Conservation (phyloP, 1,284 basidiomycete genomes). For the Austroboletus olivaceoglutinosus region DNA sequence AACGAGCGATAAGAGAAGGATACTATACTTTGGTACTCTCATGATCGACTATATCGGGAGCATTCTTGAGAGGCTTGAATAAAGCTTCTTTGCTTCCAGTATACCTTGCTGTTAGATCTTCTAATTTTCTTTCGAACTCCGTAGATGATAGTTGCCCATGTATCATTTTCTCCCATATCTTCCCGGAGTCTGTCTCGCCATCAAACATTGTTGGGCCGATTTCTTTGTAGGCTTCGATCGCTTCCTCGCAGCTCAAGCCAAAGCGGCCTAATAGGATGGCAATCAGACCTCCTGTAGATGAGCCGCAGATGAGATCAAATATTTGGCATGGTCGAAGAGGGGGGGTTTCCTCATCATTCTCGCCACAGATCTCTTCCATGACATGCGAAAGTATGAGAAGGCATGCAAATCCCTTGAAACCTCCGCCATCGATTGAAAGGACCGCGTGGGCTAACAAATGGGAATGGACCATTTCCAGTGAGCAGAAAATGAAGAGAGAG, state of each 20-base stretch:
- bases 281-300: neutral
- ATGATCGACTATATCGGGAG: neutral
- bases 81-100: too few relatives aligned
- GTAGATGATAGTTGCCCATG: too few relatives aligned
- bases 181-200: too few relatives aligned
- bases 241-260: constrained; percentile 2
- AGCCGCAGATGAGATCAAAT: neutral
- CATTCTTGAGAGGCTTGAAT: neutral
- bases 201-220: too few relatives aligned
- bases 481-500: neutral
- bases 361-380: neutral
- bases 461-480: too few relatives aligned
- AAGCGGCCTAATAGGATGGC: constrained; percentile 1
- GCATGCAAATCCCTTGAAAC: constrained; percentile 2
- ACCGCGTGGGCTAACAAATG: neutral
- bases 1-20: too few relatives aligned
- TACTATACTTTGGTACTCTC: neutral
- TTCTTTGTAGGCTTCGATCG: neutral
- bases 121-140: too few relatives aligned
- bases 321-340: neutral
- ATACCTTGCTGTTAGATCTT: too few relatives aligned
- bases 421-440: constrained; percentile 4
- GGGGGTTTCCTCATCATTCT: neutral
- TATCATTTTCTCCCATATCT: too few relatives aligned
- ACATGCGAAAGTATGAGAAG: neutral